Conservation (phyloP, 2,329 filamentous ascomycete species). For the Pestalotiopsis sp. region DNA sequence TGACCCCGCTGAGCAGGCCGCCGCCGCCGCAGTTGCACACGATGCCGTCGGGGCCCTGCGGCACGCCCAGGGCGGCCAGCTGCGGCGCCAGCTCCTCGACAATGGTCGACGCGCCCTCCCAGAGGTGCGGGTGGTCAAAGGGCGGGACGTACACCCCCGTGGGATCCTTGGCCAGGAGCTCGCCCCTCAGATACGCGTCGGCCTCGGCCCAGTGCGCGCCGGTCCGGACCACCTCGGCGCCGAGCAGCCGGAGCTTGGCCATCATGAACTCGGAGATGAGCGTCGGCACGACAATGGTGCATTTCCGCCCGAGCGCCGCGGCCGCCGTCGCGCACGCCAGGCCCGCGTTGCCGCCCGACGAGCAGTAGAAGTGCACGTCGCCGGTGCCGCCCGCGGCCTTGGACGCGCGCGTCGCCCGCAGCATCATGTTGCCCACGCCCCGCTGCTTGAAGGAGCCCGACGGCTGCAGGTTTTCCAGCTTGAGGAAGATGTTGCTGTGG, state of each 20-base stretch:
- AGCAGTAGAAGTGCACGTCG: conserved; percentile 73
- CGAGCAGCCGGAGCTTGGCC: conserved; percentile 67
- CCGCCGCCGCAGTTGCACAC: conserved; percentile 82
- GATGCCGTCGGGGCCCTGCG: conserved; percentile 56
- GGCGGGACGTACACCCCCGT: conserved; percentile 65
- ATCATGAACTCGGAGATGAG: conserved; percentile 71
- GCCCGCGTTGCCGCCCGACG: conserved; percentile 82
- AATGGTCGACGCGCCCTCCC: conserved; percentile 65
- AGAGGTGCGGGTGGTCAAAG: conserved; percentile 69
- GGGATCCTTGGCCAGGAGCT: conserved; percentile 54
- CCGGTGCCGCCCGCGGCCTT: conserved; percentile 30
- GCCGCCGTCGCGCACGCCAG: conserved; percentile 79
- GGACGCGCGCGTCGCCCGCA: conserved; percentile 30
- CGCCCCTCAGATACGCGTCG: conserved; percentile 64
- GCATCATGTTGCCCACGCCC: conserved; percentile 73
- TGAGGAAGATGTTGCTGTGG: conserved; percentile 76
- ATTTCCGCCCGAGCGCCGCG: conserved; percentile 60
- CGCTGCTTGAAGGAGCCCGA: conserved; percentile 85
- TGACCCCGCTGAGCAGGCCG: conserved; percentile 75
- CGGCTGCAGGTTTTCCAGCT: conserved; percentile 83
- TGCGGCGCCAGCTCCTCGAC: conserved; percentile 52
- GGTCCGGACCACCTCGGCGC: conserved; percentile 67
- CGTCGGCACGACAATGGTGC: conserved; percentile 75
- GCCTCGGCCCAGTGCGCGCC: conserved; percentile 72
- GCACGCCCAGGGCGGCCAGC: conserved; percentile 34